Conservation (phyloP, 345 rosid genomes). For the Brassica nigra region DNA sequence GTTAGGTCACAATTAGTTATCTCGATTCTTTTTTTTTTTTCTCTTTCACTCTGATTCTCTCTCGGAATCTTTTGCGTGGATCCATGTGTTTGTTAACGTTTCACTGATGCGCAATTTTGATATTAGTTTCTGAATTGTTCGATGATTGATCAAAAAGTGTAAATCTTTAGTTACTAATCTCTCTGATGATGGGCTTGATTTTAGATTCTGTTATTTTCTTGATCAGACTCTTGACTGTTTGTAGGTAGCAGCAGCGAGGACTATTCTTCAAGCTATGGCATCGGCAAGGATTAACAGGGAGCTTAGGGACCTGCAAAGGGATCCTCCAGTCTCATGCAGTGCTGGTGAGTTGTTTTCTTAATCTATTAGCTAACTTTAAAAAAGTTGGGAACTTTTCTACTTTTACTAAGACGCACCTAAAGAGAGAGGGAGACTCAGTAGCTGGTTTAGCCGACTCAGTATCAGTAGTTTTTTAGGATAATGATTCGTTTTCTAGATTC, state of each 20-base stretch:
- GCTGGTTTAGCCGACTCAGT: too few relatives aligned
- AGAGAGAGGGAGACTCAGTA: too few relatives aligned
- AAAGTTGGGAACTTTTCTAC: too few relatives aligned
- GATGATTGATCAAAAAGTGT: constrained; percentile 18
- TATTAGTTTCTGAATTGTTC: background rate
- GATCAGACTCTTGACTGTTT: background rate
- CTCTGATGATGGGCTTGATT: constrained; percentile 11
- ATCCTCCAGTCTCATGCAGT: background rate
- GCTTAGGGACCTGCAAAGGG: background rate
- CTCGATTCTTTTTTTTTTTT: background rate
- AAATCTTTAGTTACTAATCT: background rate
- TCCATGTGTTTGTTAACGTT: constrained; percentile 15
- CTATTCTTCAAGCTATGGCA: background rate
- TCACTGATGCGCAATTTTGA: background rate
- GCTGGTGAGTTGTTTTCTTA: background rate
- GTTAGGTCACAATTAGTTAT: constrained; percentile 17
- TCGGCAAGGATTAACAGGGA: background rate
- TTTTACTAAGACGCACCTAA: too few relatives aligned
- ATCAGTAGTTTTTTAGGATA: too few relatives aligned
- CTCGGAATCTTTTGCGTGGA: background rate
- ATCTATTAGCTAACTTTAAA: too few relatives aligned
- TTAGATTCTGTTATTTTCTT: background rate
- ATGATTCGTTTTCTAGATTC: too few relatives aligned
- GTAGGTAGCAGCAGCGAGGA: too few relatives aligned
- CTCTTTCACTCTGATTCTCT: background rate